These are phyloP conservation scores for Rugonectria rugulosa DNA, from an alignment of 2,329 filamentous ascomycete genomes.

Conservation along the genomic window DNA sequence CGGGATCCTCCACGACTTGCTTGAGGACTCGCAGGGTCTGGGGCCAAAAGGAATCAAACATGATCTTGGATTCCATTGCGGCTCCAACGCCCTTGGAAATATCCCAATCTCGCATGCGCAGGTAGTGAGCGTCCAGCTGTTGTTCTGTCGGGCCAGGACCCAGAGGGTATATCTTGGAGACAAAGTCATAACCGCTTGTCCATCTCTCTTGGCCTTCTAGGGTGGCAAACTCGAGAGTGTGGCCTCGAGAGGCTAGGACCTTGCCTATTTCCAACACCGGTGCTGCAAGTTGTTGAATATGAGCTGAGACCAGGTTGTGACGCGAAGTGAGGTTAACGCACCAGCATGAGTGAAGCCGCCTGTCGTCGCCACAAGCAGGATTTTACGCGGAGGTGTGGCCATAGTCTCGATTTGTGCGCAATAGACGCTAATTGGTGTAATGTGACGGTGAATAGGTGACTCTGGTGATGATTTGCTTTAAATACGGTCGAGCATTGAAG, in stretches of 20 bases:
- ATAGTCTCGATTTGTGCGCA: too few species aligned
- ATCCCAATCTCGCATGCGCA: constrained; percentile 44
- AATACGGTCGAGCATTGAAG: too few species aligned
- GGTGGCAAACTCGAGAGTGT: constrained; percentile 49
- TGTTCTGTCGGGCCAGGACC: constrained; percentile 40
- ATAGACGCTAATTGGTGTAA: too few species aligned
- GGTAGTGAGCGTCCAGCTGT: constrained; percentile 44
- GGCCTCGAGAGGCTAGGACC: constrained; percentile 44
- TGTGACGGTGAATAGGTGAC: too few species aligned
- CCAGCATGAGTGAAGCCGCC: constrained; percentile 49
- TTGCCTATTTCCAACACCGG: constrained; percentile 47
- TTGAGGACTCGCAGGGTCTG: constrained; percentile 34
- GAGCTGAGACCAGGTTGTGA: neutral
- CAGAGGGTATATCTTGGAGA: constrained; percentile 42
- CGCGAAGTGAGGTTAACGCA: constrained; percentile 12
- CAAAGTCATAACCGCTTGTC: constrained; percentile 41
- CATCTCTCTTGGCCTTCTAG: constrained; percentile 46
- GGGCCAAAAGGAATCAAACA: constrained; percentile 49
- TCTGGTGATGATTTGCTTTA: too few species aligned
- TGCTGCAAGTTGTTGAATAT: constrained; percentile 29
- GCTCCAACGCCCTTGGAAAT: constrained; percentile 41
- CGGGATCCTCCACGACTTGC: constrained; percentile 25
- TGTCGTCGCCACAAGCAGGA: constrained; percentile 45
- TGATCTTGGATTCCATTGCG: constrained; percentile 46
- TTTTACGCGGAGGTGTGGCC: constrained; percentile 25